Evolutionary conservation across 2,329 filamentous ascomycete species (phyloP).

Genomic region (Sphaerulina musiva): DNA sequence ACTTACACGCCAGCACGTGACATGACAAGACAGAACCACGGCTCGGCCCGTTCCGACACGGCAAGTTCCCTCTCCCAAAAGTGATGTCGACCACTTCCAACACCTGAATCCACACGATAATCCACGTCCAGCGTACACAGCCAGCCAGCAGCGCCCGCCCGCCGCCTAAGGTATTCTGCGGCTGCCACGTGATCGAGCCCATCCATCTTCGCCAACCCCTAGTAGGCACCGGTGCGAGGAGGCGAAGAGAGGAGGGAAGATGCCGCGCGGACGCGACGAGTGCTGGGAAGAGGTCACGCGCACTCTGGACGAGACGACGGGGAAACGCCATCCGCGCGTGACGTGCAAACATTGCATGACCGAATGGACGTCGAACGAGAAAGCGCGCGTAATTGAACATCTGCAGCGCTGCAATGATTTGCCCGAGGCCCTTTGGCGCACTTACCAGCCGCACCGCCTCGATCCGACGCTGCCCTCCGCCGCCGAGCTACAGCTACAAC

Average conservation of each 20-base stretch:
- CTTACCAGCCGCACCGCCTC: slow-evolving; percentile 23
- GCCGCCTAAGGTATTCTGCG: too few species aligned
- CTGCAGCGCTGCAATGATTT: slow-evolving; percentile 23
- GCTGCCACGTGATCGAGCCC: too few species aligned
- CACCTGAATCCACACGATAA: too few species aligned
- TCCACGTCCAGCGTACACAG: too few species aligned
- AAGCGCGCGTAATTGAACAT: slow-evolving; percentile 23
- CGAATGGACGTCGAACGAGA: slow-evolving; percentile 25
- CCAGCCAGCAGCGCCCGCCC: too few species aligned
- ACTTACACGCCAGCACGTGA: too few species aligned
- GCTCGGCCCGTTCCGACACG: too few species aligned
- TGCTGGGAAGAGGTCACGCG: slow-evolving; percentile 24
- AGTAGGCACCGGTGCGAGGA: too few species aligned
- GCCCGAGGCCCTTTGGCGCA: slow-evolving; percentile 22
- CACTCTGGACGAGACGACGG: slow-evolving; percentile 22
- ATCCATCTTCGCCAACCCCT: too few species aligned
- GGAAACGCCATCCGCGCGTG: slow-evolving; percentile 25
- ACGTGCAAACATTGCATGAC: slow-evolving; percentile 24
- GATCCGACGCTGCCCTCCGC: slow-evolving; percentile 23
- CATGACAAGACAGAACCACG: too few species aligned
- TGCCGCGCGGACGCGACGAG: slow-evolving; percentile 25
- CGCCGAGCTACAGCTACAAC: slow-evolving; percentile 22
- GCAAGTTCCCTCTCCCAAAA: not conserved
- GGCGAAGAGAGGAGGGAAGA: not conserved
- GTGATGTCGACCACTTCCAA: not conserved